These are phyloP conservation scores for Daldinia concentrica DNA, from an alignment of 495 filamentous ascomycete genomes.

Conservation along the genomic window DNA sequence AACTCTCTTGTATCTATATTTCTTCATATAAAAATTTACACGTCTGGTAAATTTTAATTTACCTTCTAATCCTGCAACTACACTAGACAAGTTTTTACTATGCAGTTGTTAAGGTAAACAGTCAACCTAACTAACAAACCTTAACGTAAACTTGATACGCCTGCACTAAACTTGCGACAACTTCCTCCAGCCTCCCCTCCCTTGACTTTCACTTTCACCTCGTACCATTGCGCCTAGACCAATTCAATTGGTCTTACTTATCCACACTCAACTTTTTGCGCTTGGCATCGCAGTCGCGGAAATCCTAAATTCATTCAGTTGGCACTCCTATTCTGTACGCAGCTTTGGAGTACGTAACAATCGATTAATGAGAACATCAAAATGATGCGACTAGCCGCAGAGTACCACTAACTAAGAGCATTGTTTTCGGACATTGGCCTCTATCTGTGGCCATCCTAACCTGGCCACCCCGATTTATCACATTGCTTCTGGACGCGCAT, in stretches of 20 bases:
- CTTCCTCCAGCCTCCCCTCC: neutral
- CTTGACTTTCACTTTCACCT: neutral
- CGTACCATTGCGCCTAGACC: neutral
- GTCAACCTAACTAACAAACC: neutral
- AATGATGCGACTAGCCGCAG: conserved; percentile 31
- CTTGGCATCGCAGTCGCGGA: neutral
- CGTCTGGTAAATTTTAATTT: neutral
- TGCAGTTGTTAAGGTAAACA: neutral
- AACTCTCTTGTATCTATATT: neutral
- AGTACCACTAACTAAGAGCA: conserved; percentile 25
- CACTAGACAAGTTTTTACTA: neutral
- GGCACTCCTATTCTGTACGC: conserved; percentile 1
- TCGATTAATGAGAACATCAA: conserved; percentile 17
- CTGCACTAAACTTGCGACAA: neutral
- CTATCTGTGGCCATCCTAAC: conserved; percentile 8
- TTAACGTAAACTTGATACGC: neutral
- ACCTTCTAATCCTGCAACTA: neutral
- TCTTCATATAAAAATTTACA: neutral
- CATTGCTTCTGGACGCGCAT: neutral
- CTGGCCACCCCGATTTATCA: neutral
- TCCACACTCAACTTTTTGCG: neutral
- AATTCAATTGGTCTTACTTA: neutral
- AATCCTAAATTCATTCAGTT: conserved; percentile 11
- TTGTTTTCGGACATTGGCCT: conserved; percentile 38
- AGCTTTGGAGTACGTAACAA: conserved; percentile 21